These are phyloP conservation scores for Epichloe sibirici DNA, from an alignment of 2,329 filamentous ascomycete genomes.

Conservation along the genomic window DNA sequence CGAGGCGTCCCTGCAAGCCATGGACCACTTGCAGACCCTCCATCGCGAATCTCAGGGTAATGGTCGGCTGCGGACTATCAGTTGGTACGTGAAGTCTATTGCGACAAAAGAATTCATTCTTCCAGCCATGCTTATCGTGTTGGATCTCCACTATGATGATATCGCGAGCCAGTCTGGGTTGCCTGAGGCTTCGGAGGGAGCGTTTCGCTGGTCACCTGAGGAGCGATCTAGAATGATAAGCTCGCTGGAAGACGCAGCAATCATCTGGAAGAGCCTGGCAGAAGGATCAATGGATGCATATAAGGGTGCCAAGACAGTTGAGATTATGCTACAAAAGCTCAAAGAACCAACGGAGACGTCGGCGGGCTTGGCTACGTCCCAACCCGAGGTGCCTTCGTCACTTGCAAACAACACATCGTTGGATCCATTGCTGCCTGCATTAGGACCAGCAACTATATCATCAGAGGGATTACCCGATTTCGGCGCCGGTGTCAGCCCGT, in stretches of 20 bases:
- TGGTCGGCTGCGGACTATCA: slow-evolving; percentile 59
- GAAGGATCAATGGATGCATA: slow-evolving; percentile 79
- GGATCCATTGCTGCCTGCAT: slow-evolving; percentile 14
- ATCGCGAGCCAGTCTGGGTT: slow-evolving; percentile 30
- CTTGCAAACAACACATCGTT: slow-evolving; percentile 27
- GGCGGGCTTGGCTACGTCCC: slow-evolving; percentile 7
- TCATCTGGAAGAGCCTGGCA: slow-evolving; percentile 69
- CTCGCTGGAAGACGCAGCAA: slow-evolving; percentile 57
- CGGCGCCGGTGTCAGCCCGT: slow-evolving; percentile 15
- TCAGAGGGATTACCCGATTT: slow-evolving; percentile 16
- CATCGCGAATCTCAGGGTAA: slow-evolving; percentile 61
- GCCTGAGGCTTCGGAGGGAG: slow-evolving; percentile 27
- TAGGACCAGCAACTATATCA: slow-evolving; percentile 11
- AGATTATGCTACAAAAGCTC: slow-evolving; percentile 73
- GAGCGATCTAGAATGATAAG: slow-evolving; percentile 64
- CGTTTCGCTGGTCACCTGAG: slow-evolving; percentile 42
- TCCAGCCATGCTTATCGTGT: slow-evolving; percentile 69
- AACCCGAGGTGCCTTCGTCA: slow-evolving; percentile 14
- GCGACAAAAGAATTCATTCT: slow-evolving; percentile 78
- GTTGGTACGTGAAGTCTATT: slow-evolving; percentile 68
- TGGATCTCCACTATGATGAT: slow-evolving; percentile 68
- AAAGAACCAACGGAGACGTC: slow-evolving; percentile 19
- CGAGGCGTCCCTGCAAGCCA: slow-evolving; percentile 71
- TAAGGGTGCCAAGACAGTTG: slow-evolving; percentile 72
- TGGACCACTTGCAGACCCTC: slow-evolving; percentile 65